Conservation (phyloP, 768 basidiomycete genomes). For the Lentinula lateritia region DNA sequence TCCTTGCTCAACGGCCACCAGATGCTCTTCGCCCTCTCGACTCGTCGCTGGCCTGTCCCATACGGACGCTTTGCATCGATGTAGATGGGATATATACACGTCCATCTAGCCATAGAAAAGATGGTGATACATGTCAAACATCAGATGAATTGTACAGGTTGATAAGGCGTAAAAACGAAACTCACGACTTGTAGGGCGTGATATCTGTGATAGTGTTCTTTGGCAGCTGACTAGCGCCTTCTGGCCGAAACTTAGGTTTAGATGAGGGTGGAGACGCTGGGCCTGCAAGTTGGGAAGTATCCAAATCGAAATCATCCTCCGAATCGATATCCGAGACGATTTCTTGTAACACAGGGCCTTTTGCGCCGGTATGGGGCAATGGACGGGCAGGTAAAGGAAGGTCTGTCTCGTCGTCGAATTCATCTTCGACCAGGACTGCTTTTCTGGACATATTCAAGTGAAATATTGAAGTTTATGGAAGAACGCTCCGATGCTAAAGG, state of each 20-base stretch:
- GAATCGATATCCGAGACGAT: slow-evolving; percentile 55
- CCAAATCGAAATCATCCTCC: slow-evolving; percentile 24
- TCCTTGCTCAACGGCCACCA: slow-evolving; percentile 97
- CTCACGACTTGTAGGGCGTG: slow-evolving; percentile 80
- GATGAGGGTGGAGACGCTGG: slow-evolving; percentile 49
- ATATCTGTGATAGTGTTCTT: slow-evolving; percentile 57
- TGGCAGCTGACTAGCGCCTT: slow-evolving; percentile 7
- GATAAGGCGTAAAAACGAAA: slow-evolving; percentile 13
- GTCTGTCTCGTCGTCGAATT: slow-evolving; percentile 95
- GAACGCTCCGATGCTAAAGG: neutral
- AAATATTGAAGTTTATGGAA: neutral
- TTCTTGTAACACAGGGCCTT: slow-evolving; percentile 78
- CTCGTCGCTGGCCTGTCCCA: slow-evolving; percentile 75
- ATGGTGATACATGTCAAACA: neutral
- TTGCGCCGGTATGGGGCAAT: slow-evolving; percentile 59
- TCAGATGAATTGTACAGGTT: neutral
- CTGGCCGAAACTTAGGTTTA: slow-evolving; percentile 18
- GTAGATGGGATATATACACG: slow-evolving; percentile 94
- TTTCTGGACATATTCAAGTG: slow-evolving; percentile 57
- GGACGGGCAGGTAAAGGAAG: slow-evolving; percentile 69
- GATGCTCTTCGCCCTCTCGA: slow-evolving; percentile 70
- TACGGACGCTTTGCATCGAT: slow-evolving; percentile 92
- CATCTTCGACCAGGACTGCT: slow-evolving; percentile 62
- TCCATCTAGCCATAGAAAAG: slow-evolving; percentile 57
- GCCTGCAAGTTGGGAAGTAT: slow-evolving; percentile 36